Conservation (phyloP, 139 green algal genomes). For the Dunaliella sp. region DNA sequence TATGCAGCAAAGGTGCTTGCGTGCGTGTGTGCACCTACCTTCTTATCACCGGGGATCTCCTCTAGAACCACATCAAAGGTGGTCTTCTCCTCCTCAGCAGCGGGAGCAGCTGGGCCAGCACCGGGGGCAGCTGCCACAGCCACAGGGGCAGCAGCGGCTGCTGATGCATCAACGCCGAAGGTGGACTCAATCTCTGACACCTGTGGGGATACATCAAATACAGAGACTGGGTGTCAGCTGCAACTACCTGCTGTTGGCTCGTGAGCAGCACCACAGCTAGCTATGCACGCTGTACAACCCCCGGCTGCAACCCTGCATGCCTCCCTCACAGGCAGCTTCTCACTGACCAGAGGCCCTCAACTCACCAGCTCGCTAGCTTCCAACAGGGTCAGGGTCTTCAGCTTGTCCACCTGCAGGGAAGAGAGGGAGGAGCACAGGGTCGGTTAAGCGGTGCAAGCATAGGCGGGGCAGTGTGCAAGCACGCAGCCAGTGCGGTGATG, state of each 20-base stretch:
- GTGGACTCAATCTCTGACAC: conserved; percentile 59
- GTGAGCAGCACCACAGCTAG: too few species aligned
- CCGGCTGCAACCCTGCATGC: too few species aligned
- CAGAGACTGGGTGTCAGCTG: too few species aligned
- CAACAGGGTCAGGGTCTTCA: conserved; percentile 67
- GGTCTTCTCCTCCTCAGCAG: conserved; percentile 65
- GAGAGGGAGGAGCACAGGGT: background rate
- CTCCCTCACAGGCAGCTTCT: too few species aligned
- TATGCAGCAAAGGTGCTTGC: background rate
- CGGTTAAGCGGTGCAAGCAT: too few species aligned
- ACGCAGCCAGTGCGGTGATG: background rate
- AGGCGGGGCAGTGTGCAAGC: too few species aligned
- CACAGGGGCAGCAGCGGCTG: conserved; percentile 45
- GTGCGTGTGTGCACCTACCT: conserved; percentile 21
- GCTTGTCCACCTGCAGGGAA: conserved; percentile 49
- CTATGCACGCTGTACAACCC: too few species aligned
- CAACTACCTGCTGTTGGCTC: too few species aligned
- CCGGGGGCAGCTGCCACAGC: conserved; percentile 23
- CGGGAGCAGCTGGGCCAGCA: conserved; percentile 38
- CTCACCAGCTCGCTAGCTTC: conserved; percentile 63
- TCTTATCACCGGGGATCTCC: conserved; percentile 62
- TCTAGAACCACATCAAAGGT: conserved; percentile 63
- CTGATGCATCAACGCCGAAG: conserved; percentile 58
- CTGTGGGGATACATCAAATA: too few species aligned
- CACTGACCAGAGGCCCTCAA: too few species aligned